Percentiles rank a stretch among this genome's conserved stretches.
Evolutionary conservation across 306 rosid genomes (phyloP).

Genomic region (Aeschynomene evenia): DNA sequence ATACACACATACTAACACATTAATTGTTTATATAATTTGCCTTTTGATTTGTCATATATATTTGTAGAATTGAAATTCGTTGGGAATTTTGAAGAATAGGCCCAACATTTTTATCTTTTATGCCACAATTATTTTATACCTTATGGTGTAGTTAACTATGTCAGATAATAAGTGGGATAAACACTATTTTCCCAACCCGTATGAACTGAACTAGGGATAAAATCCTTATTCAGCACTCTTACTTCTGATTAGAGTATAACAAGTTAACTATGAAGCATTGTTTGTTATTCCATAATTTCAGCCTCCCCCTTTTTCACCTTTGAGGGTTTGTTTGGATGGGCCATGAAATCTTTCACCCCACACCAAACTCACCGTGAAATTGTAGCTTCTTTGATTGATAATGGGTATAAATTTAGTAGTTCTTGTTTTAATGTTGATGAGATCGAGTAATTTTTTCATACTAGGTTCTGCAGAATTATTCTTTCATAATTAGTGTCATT

Average conservation of each 20-base stretch:
- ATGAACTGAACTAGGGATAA: not conserved
- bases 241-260: constrained; percentile 9
- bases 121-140: not conserved
- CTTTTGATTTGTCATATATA: not conserved
- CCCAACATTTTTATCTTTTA: not conserved
- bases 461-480: constrained; percentile 5
- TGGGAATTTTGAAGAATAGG: not conserved
- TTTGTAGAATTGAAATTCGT: not conserved
- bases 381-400: not conserved
- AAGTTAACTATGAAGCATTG: not conserved
- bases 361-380: not conserved
- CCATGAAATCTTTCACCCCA: too few species aligned
- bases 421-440: constrained; percentile 2
- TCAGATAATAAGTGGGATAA: constrained; percentile 15
- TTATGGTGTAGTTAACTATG: constrained; percentile 16
- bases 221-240: constrained; percentile 21
- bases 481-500: not conserved
- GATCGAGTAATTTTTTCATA: constrained; percentile 21
- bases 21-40: constrained; percentile 1
- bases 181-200: not conserved
- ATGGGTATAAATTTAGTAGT: constrained; percentile 1
- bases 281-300: not conserved
- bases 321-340: not conserved
- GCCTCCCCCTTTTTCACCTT: constrained; percentile 1
- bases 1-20: not conserved